Percentiles rank a stretch among this genome's conserved stretches.
phyloP scores from a whole-genome alignment of 1,139 yeast genomes.

The Yarrowia galli region DNA sequence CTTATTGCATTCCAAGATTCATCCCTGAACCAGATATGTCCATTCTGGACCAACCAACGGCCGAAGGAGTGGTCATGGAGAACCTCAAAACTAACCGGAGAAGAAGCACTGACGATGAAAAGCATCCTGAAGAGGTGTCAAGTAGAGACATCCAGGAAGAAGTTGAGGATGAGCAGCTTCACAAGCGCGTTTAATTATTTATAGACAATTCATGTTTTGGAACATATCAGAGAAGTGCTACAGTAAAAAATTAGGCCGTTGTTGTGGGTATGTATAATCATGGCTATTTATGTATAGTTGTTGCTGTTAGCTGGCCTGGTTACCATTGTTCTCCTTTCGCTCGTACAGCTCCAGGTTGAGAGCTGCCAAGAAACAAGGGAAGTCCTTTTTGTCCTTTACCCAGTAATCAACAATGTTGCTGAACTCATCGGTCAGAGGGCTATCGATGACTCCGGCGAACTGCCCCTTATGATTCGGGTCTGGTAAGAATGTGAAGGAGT shows the following conservation, averaged over 20 bases:
- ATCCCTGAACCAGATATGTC: constrained; percentile 69
- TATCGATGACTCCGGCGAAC: constrained; percentile 48
- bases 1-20: constrained; percentile 64
- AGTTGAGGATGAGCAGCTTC: background rate
- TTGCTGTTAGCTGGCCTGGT: constrained; percentile 23
- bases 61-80: constrained; percentile 62
- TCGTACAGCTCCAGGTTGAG: constrained; percentile 71
- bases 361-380: constrained; percentile 83
- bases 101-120: constrained; percentile 16
- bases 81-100: constrained; percentile 44
- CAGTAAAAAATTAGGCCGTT: no score
- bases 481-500: constrained; percentile 52
- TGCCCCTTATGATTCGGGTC: constrained; percentile 49
- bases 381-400: constrained; percentile 72
- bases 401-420: constrained; percentile 68
- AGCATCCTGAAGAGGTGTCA: constrained; percentile 9
- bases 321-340: constrained; percentile 40
- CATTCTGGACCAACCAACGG: constrained; percentile 75
- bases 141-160: constrained; percentile 5
- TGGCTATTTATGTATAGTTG: background rate
- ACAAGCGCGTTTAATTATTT: constrained; percentile 9
- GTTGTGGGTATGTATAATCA: background rate
- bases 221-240: no score
- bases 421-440: constrained; percentile 57
- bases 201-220: background rate